Evolutionary conservation across 2,329 filamentous ascomycete species (phyloP), one percentile per base, ranked within the genome.

Genomic region (Nannizziopsis arthrosporioides): DNA sequence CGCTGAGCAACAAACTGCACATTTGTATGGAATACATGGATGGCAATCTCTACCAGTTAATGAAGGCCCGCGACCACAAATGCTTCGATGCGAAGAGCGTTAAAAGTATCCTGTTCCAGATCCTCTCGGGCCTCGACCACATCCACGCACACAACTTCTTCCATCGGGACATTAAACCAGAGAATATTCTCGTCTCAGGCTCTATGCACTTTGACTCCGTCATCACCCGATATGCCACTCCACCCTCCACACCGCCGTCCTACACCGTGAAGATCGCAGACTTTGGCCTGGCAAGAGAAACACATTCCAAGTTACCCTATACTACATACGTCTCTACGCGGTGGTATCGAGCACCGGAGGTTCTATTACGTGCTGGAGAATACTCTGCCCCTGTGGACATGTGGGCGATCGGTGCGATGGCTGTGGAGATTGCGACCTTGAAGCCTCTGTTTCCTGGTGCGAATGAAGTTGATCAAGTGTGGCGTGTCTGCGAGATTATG

Each of bases 21-120:
- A 98, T 98, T 57, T 82, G 80, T 62, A 98, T 98, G 92, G 92
- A 98, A 71, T 95, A 94, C 68, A 98, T 98, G 92, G 92, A 98
- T 65, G 92, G 92, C 44, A 98, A 98, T 66, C 76, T 98, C 1
- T 98, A 98, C 67, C 92, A 98, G 68, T 71, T 98, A 54, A 98
- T 98, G 92, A 98, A 98, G 72, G 84, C 92, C 45, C 81, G 92
- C 51, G 92, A 98, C 57, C 90, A 95, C 73, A 96, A 96, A 68
- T 84, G 76, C 54, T 76, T 98, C 22, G 92, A 98, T 61, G 84
- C 85, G 47, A 79, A 77, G 52, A 94, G 86, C 59, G 92, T 98
- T 52, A 96, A 98, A 75, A 96, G 90, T 71, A 94, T 98, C 54
- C 75, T 98, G 34, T 95, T 85, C 68, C 92, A 98, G 71, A 98